Conservation (phyloP, 108 stramenopile species). For the Skeletonema costatum region DNA sequence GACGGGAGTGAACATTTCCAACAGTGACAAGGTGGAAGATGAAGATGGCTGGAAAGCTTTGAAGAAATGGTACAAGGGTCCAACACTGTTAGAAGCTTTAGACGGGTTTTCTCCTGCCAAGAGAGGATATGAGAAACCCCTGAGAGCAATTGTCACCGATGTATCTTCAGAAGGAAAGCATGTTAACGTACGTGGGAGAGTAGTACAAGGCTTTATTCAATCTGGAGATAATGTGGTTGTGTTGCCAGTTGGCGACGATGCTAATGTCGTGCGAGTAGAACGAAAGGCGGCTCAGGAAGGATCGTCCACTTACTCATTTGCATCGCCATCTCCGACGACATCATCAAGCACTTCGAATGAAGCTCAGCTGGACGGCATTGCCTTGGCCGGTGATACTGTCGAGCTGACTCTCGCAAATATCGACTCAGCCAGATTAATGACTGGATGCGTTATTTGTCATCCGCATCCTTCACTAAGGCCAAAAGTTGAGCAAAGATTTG, state of each 20-base stretch:
- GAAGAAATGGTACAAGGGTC: conserved; percentile 72
- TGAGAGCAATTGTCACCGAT: conserved; percentile 59
- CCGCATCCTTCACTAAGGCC: conserved; percentile 58
- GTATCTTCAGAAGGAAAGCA: conserved; percentile 80
- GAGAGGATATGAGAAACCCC: conserved; percentile 52
- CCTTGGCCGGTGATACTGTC: conserved; percentile 88
- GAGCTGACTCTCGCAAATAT: conserved; percentile 77
- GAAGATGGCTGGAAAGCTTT: conserved; percentile 35
- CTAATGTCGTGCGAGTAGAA: conserved; percentile 64
- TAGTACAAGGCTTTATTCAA: conserved; percentile 79
- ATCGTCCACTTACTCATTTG: conserved; percentile 33
- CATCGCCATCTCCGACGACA: not conserved
- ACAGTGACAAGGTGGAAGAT: conserved; percentile 10
- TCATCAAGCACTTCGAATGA: conserved; percentile 30
- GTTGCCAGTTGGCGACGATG: conserved; percentile 83
- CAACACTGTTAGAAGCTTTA: conserved; percentile 67
- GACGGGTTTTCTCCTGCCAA: conserved; percentile 52
- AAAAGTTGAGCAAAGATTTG: conserved; percentile 53
- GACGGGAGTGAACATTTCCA: conserved; percentile 62
- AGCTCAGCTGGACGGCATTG: conserved; percentile 50
- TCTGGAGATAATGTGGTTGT: conserved; percentile 71
- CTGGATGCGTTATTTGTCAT: conserved; percentile 80
- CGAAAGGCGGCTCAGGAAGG: conserved; percentile 54
- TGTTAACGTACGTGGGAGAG: conserved; percentile 70
- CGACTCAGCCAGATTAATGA: conserved; percentile 73